These are phyloP conservation scores for Fraxinus velutina DNA, from an alignment of 305 asterid species.

Conservation along the genomic window DNA sequence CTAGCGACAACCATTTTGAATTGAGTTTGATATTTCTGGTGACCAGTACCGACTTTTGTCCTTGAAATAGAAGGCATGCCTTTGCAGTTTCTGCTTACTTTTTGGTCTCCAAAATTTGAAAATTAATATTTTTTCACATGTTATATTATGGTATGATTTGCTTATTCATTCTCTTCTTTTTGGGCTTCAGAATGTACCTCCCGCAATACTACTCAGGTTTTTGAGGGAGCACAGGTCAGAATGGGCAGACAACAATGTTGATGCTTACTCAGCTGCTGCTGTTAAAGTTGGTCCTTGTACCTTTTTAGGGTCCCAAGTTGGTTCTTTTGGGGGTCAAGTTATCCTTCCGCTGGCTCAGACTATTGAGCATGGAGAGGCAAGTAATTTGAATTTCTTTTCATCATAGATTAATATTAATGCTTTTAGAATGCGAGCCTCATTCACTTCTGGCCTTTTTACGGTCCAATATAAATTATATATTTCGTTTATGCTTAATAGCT, in stretches of 20 bases:
- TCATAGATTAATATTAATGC: neutral
- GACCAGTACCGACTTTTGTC: neutral
- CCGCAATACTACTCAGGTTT: conserved; percentile 75
- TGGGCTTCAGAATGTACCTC: conserved; percentile 69
- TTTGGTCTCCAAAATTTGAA: neutral
- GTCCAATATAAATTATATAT: neutral
- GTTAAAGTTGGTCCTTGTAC: conserved; percentile 44
- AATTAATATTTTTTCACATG: neutral
- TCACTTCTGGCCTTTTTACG: neutral
- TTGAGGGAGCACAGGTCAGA: conserved; percentile 88
- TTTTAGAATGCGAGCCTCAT: neutral
- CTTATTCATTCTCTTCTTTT: conserved; percentile 12
- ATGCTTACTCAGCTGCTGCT: conserved; percentile 79
- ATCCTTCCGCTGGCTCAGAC: conserved; percentile 89
- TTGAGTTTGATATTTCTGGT: neutral
- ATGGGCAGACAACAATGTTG: conserved; percentile 84
- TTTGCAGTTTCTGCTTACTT: neutral
- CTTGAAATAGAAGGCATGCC: neutral
- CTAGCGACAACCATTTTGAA: neutral
- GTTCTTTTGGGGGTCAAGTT: conserved; percentile 78
- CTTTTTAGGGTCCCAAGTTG: conserved; percentile 48
- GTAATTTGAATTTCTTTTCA: conserved; percentile 20
- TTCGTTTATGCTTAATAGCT: conserved; percentile 41
- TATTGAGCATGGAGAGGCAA: conserved; percentile 92
- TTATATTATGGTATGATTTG: neutral